phyloP scores from a whole-genome alignment of 108 stramenopile genomes.

The Ochromonas danica region DNA sequence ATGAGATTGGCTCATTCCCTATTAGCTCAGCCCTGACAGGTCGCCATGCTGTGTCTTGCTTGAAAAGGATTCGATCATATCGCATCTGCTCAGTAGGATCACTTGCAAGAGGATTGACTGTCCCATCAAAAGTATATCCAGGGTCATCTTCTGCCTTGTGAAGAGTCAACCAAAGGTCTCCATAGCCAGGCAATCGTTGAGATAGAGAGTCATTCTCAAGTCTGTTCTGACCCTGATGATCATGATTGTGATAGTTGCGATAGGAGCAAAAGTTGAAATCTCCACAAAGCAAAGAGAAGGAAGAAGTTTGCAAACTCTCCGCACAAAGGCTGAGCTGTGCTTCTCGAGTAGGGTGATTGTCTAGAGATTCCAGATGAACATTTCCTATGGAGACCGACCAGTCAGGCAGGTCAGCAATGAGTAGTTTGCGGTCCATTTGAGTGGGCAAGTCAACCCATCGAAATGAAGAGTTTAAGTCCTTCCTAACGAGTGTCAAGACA shows the following conservation, averaged over 20 bases:
- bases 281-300: neutral
- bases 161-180: neutral
- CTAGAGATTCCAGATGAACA: neutral
- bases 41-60: neutral
- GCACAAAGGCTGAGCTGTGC: neutral
- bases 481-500: neutral
- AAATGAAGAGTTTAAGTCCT: neutral
- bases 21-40: neutral
- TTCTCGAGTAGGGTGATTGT: neutral
- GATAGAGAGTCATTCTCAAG: neutral
- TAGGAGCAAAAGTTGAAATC: constrained; percentile 2
- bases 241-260: neutral
- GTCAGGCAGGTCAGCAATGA: too few species aligned
- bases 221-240: neutral
- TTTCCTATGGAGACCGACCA: too few species aligned
- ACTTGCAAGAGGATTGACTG: neutral
- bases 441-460: neutral
- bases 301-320: neutral
- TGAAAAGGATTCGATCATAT: neutral
- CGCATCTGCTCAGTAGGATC: neutral
- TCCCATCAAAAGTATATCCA: neutral
- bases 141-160: neutral
- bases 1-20: too few species aligned
- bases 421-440: neutral
- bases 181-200: neutral